Evolutionary conservation across 148 eudicot genomes (phyloP), one percentile per base, ranked within the genome.

Genomic region (Suaeda aralocaspica): DNA sequence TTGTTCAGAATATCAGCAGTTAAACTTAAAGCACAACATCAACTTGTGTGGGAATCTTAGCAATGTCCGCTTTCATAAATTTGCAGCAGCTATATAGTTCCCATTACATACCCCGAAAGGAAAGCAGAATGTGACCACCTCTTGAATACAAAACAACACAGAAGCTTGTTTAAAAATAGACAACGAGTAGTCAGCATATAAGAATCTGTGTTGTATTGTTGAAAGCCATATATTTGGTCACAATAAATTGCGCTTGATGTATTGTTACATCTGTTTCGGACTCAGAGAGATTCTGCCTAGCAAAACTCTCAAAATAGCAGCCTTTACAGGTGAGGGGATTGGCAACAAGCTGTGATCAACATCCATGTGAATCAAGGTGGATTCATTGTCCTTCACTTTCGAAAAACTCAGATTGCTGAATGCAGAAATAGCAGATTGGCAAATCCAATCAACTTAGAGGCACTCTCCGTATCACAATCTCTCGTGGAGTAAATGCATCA

Each of bases 281-380:
- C 52, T 94, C 98, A 6, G 88, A 59, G 28, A 94, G 70, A 42
- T 94, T 94, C 71, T 94, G 97, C 77, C 98, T 85, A 62, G 92
- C 92, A 72, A 91, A 94, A 73, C 98, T 94, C 80, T 91, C 98
- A 91, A 94, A 59, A 94, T 79, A 71, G 97, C 95, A 84, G 95
- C 91, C 81, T 85, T 94, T 49, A 86, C 92, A 31, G 85, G 86
- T 59, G 82, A 78, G 66, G 98, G 87, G 69, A 89, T 72, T 29
- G 97, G 92, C 77, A 89, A 77, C 77, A 89, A 91, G 84, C 82
- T 89, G 64, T 82, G 97, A 70, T 94, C 97, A 66, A 89, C 89
- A 74, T 91, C 98, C 97, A 94, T 91, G 82, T 87, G 98, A 74
- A 91, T 78, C 50, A 87, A 69, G 36, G 86, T 75, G 60, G 82